Evolutionary conservation across 768 basidiomycete genomes (phyloP).

Genomic region (Cystobasidiopsis lactophilus): DNA sequence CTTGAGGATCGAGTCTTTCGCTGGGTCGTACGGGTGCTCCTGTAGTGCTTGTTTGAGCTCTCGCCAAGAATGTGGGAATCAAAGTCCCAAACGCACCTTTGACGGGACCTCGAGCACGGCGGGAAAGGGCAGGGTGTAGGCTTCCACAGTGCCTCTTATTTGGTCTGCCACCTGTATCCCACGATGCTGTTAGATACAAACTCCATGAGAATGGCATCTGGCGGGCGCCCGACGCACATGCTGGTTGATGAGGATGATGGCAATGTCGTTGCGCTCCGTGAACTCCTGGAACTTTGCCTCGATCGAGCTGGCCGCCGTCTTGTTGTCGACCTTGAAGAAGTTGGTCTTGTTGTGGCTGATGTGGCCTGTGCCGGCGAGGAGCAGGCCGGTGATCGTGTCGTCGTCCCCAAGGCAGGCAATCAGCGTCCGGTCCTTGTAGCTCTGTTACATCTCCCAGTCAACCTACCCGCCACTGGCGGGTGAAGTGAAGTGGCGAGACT

Average conservation of each 20-base stretch:
- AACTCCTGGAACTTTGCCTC: conserved; percentile 85
- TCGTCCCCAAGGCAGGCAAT: conserved; percentile 97
- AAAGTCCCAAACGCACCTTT: too few relatives aligned
- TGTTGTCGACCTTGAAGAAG: conserved; percentile 82
- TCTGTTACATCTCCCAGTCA: too few relatives aligned
- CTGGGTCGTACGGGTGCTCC: conserved; percentile 38
- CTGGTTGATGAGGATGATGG: conserved; percentile 92
- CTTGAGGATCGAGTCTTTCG: conserved; percentile 85
- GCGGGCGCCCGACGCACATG: conserved; percentile 40
- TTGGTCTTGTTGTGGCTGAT: conserved; percentile 88
- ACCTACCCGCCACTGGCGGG: too few relatives aligned
- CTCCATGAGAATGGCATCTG: background rate
- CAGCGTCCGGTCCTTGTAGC: conserved; percentile 55
- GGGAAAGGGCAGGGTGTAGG: conserved; percentile 87
- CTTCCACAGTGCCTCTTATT: conserved; percentile 83
- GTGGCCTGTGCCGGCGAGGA: conserved; percentile 87
- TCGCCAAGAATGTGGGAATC: too few relatives aligned
- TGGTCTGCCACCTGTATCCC: conserved; percentile 67
- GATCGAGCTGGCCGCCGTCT: conserved; percentile 73
- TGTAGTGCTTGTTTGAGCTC: too few relatives aligned
- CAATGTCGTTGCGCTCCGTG: conserved; percentile 81
- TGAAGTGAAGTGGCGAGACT: too few relatives aligned
- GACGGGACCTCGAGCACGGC: conserved; percentile 42
- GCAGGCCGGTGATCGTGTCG: conserved; percentile 92
- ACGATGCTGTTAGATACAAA: background rate